These are phyloP conservation scores for Yamadazyma nakazawae DNA, from an alignment of 805 yeast species.

Conservation along the genomic window DNA sequence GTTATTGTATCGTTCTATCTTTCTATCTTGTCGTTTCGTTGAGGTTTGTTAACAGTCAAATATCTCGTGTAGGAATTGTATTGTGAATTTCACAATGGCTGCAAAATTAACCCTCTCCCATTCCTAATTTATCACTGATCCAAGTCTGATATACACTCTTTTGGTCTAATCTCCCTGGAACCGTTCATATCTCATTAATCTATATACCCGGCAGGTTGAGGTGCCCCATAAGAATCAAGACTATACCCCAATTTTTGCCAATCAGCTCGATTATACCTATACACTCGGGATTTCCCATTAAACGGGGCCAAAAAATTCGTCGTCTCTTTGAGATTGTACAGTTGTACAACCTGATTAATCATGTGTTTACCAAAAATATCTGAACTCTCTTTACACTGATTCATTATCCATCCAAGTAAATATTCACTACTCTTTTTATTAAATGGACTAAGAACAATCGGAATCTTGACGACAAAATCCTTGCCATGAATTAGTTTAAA, in stretches of 20 bases:
- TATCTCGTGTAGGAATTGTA: too few relatives aligned
- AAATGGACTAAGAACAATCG: slow-evolving; percentile 54
- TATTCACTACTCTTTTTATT: slow-evolving; percentile 46
- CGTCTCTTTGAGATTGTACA: slow-evolving; percentile 17
- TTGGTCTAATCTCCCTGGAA: too few relatives aligned
- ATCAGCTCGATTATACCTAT: slow-evolving; percentile 28
- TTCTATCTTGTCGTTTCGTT: too few relatives aligned
- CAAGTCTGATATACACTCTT: too few relatives aligned
- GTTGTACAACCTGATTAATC: slow-evolving; percentile 16
- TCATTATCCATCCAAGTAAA: slow-evolving; percentile 49
- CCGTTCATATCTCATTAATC: neutral
- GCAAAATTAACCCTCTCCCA: too few relatives aligned
- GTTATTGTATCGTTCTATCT: too few relatives aligned
- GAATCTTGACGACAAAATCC: slow-evolving; percentile 48
- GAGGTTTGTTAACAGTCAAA: too few relatives aligned
- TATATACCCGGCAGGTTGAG: slow-evolving; percentile 5
- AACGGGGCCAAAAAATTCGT: slow-evolving; percentile 19
- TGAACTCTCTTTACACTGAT: slow-evolving; percentile 49
- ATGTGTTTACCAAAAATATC: slow-evolving; percentile 30
- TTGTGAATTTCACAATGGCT: too few relatives aligned
- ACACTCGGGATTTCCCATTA: slow-evolving; percentile 26
- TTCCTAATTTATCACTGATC: too few relatives aligned
- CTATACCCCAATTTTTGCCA: slow-evolving; percentile 41
- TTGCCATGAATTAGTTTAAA: slow-evolving; percentile 48
- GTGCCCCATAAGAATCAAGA: slow-evolving; percentile 25